Percentiles rank a stretch among this genome's conserved stretches.
Evolutionary conservation across 1,284 basidiomycete species (phyloP).

Genomic region (Inonotus hispidus): DNA sequence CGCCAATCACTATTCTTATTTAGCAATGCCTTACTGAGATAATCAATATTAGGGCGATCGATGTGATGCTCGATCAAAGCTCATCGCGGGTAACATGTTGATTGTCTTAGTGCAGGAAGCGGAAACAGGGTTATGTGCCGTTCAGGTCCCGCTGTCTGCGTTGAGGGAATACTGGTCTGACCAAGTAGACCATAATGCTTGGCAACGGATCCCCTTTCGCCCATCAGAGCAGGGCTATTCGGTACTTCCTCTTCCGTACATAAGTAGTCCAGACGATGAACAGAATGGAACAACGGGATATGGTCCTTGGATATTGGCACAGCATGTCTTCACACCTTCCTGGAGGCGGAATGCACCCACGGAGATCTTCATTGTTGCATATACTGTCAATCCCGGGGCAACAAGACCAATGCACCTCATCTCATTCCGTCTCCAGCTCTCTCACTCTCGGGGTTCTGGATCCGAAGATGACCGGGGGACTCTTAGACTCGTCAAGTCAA

Average conservation of each 20-base stretch:
- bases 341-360: neutral
- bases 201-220: neutral
- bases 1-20: neutral
- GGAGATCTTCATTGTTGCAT: conserved; percentile 1
- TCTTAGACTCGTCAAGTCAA: neutral
- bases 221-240: neutral
- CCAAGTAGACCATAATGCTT: neutral
- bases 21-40: neutral
- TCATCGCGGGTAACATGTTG: neutral
- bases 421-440: neutral
- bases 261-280: neutral
- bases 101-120: neutral
- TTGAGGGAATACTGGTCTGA: neutral
- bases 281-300: neutral
- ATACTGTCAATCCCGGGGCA: neutral
- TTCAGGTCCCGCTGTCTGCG: neutral
- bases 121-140: neutral
- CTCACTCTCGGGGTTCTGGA: neutral
- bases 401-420: neutral
- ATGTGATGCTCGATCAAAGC: neutral
- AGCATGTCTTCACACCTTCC: neutral
- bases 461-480: neutral
- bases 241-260: neutral
- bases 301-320: neutral
- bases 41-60: neutral